Base-by-base conservation (phyloP, 2,329 filamentous ascomycete species). In the Xenoacremonium recifei region DNA sequence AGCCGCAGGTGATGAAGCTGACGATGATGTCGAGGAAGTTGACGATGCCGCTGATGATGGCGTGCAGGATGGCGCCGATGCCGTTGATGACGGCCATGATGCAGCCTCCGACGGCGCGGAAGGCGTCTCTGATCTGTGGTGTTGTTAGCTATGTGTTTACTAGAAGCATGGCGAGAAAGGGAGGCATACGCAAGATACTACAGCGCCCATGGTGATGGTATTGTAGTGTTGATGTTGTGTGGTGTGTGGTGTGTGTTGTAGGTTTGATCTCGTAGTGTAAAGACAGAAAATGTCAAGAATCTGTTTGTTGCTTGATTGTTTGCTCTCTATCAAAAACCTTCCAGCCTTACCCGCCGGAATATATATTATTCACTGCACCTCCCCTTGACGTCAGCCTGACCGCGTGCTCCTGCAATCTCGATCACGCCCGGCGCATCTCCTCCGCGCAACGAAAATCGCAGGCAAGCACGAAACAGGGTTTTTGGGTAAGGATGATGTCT, bases 111-210 rank as follows among this genome's bases (percentile, higher is more conserved):
- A 88, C 83, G 55, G 83, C 77, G 50, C 70, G 76, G 67, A 85
- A 75, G 62, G 79, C 63, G 58, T 70, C 70, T 59, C 72, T 55
- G 61, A 87, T 73, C 82, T 85, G 51, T 45, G 30, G 27, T 30
- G 6, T 5, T 42, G 50, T 61, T 50, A 57, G 50, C n/a, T 35
- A 10, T 4, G 13, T n/a, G 15, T 16, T 16, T 11, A 29, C 21
- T 18, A 6, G 17, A 10, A 6, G n/a, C 15, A 6, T 12, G 30
- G 35, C 32, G 31, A 21, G 18, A n/a, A 40, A 11, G 27, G 39
- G 18, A 15, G 21, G 29, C 86, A 60, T 87, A 92, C 87, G 64
- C 87, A 91, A 64, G 87, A 91, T 54, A 89, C 75, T 60, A 93
- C 83, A 67, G 85, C 87, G 71, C 88, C 88, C 88, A 93, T 92